Base-by-base conservation (phyloP, 768 basidiomycete species). In the Dioszegia crocea region DNA sequence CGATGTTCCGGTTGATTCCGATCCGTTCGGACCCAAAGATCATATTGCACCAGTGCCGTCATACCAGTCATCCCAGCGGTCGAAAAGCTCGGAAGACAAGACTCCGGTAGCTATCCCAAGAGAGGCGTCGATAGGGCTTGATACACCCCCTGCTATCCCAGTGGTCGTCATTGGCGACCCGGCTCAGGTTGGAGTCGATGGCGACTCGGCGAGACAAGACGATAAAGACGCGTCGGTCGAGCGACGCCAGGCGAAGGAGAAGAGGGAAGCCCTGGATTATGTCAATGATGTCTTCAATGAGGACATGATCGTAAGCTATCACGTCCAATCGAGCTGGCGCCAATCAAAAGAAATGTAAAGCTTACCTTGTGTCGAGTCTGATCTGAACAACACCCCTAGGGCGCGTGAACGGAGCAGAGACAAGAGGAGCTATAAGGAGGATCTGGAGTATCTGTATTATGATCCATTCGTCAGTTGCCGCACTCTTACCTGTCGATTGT, bases 311-410 rank as follows among this genome's bases (percentile, higher is more conserved):
- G 47, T 48, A 30, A 48, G 47, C 30, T 23, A 14, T 14, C 33
- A 6, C 33, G 33, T 14, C 33, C 14, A n/a, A 46, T 5, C 4
- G 19, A 24, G 41, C 19, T n/a, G 41, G 16, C 3, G 45, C 12
- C 23, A 26, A 21, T 8, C 21, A 5, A n/a, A 10, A 29, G 16
- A 8, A 27, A 38, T 5, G 3, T 19, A 10, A 4, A 26, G 51
- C 51, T 53, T 24, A 53, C 26, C 3, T 36, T 33, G 33, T 36
- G 51, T 53, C 26, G 38, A 39, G 36, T 53, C 51, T 53, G 51
- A 53, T 53, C 23, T 40, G 21, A 53, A 17, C n/a, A 17, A 9
- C n/a, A 43, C 14, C 45, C 40, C 40, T 17, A 46, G 12, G 3
- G 21, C 9, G 19, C 38, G n/a, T 19, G 26, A 12, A 19, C 38